Evolutionary conservation across 78 protist species (phyloP), one percentile per base, ranked within the genome.

Genomic region (Dictyostelium purpureum): DNA sequence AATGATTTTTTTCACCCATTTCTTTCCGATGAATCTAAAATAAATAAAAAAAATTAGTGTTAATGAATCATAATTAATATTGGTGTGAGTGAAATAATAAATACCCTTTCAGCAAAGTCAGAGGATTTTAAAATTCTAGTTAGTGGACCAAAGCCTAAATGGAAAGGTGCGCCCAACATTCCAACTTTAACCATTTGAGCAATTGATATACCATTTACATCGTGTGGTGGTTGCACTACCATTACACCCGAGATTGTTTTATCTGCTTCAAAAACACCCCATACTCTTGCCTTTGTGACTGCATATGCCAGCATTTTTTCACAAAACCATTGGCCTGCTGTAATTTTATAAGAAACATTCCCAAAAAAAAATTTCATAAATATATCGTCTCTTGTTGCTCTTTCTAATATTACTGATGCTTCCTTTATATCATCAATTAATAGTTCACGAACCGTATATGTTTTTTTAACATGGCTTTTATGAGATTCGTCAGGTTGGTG

Each of bases 151-250:
- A 73, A 18, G 42, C 92, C 92, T 52, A 85, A 42, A 59, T 74
- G 52, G 24, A 73, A 1, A 0, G 92, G 80, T 28, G 92, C 92
- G 9, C 33, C 73, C 2, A 14, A 59, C 67, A 85, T 56, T 5
- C 92, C 92, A 56, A 56, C 76, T 61, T 61, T 70, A 35, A 85
- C 7, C 92, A 85, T 85, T 38, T 85, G 69, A 10, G 35, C 7
- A 37, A 56, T 85, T 6, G 59, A 35, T 19, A 83, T 59, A 56
- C 92, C 92, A 40, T 35, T 69, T 6, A 70, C 70, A 11, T 85
- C 79, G 11, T 31, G 24, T 42, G 92, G 92, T 73, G 92, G 92
- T 57, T 85, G 92, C 31, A 59, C 61, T 28, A 85, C 73, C 82
- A 85, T 73, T 16, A 85, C 10, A 31, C 92, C 92, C 1, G 28